These are phyloP conservation scores for Plectosphaerella cucumerina DNA, from an alignment of 2,329 filamentous ascomycete genomes.

Conservation along the genomic window DNA sequence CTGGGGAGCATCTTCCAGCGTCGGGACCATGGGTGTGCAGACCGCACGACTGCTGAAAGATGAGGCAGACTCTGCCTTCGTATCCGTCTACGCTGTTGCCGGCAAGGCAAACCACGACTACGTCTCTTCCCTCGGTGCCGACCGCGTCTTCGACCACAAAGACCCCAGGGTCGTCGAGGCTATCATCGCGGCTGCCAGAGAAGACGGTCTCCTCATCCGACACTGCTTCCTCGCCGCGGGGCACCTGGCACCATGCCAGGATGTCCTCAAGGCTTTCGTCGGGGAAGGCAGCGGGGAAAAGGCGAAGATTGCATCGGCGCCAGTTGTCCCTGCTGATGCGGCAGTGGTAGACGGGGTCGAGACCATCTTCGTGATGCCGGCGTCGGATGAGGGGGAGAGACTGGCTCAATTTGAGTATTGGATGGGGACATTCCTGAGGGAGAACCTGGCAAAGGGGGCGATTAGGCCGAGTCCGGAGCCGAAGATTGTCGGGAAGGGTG, in stretches of 20 bases:
- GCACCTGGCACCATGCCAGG: conserved; percentile 27
- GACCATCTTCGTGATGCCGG: conserved; percentile 31
- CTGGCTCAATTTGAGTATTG: conserved; percentile 32
- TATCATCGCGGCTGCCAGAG: conserved; percentile 28
- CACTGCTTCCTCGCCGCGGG: conserved; percentile 37
- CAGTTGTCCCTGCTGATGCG: conserved; percentile 23
- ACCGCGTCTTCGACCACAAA: conserved; percentile 38
- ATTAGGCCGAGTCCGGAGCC: conserved; percentile 34
- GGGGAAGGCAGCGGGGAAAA: background rate
- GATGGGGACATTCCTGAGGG: conserved; percentile 31
- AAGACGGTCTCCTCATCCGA: conserved; percentile 30
- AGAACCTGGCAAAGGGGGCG: conserved; percentile 22
- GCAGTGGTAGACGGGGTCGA: conserved; percentile 27
- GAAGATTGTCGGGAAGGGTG: conserved; percentile 28
- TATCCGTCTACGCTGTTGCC: conserved; percentile 36
- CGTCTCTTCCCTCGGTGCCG: conserved; percentile 26
- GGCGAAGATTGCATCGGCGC: conserved; percentile 32
- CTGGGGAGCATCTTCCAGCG: conserved; percentile 12
- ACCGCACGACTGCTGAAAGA: conserved; percentile 25
- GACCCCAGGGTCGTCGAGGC: conserved; percentile 18
- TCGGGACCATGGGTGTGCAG: conserved; percentile 8
- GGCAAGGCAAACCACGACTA: conserved; percentile 27
- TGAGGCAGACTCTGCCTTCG: conserved; percentile 23
- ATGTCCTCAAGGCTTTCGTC: conserved; percentile 29
- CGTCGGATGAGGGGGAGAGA: conserved; percentile 25